Evolutionary conservation across 2,329 filamentous ascomycete genomes (phyloP).

Genomic region (Calonectria pteridis): DNA sequence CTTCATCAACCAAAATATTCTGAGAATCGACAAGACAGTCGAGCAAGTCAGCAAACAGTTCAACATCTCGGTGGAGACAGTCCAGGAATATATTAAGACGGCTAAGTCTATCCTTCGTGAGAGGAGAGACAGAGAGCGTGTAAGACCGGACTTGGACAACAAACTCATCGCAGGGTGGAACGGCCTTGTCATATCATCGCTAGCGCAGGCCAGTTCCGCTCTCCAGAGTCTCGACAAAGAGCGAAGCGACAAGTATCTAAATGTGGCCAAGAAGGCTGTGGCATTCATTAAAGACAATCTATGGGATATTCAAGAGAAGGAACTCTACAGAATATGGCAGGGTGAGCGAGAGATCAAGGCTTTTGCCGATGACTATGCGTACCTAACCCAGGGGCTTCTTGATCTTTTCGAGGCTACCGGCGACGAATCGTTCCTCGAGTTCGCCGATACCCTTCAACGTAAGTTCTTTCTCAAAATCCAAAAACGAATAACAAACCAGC

Average conservation of each 20-base stretch:
- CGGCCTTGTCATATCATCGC: conserved; percentile 84
- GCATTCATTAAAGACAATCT: conserved; percentile 79
- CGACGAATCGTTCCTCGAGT: conserved; percentile 80
- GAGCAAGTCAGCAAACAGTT: conserved; percentile 81
- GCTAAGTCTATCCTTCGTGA: conserved; percentile 77
- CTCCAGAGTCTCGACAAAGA: conserved; percentile 71
- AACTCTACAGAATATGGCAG: conserved; percentile 81
- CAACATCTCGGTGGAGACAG: conserved; percentile 76
- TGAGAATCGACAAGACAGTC: conserved; percentile 77
- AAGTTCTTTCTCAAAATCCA: conserved; percentile 43
- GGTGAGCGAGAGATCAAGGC: conserved; percentile 74
- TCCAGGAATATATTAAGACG: conserved; percentile 74
- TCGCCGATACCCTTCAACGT: conserved; percentile 86
- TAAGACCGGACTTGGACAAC: conserved; percentile 83
- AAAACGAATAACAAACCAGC: background rate
- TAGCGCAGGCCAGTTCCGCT: conserved; percentile 80
- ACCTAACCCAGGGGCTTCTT: conserved; percentile 84
- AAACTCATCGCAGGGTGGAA: conserved; percentile 93
- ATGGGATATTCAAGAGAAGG: conserved; percentile 73
- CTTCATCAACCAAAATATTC: conserved; percentile 92
- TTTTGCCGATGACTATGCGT: conserved; percentile 96
- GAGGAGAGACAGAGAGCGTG: conserved; percentile 80
- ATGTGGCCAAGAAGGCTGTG: conserved; percentile 76
- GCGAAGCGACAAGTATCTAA: conserved; percentile 71
- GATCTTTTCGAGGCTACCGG: conserved; percentile 88